Evolutionary conservation across 2,329 filamentous ascomycete species (phyloP).

Genomic region (Penicillium sp.): DNA sequence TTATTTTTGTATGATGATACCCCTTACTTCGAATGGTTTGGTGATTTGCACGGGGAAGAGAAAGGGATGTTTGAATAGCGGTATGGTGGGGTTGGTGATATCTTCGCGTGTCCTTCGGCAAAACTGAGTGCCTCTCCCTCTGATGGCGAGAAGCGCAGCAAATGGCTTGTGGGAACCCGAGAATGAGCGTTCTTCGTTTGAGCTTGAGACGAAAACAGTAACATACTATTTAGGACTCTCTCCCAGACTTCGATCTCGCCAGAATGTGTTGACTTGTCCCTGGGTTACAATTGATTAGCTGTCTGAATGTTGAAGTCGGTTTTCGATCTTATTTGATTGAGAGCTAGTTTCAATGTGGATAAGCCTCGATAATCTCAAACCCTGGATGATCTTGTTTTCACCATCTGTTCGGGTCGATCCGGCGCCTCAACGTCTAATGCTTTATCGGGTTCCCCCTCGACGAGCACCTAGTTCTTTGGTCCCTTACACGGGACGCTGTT

Average conservation of each 20-base stretch:
- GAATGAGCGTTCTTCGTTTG: not conserved
- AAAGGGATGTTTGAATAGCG: not conserved
- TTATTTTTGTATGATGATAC: conserved; percentile 14
- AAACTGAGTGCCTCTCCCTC: not conserved
- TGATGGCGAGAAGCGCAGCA: not conserved
- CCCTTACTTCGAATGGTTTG: conserved; percentile 9
- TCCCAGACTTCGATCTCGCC: not conserved
- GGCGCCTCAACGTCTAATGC: not conserved
- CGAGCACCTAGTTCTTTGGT: conserved; percentile 1
- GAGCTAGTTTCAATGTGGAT: not conserved
- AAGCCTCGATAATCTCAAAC: not conserved
- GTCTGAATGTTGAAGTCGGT: not conserved
- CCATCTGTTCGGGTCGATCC: not conserved
- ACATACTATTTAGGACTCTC: conserved; percentile 7
- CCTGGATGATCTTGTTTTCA: not conserved
- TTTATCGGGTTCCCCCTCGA: not conserved
- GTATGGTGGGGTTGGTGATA: not conserved
- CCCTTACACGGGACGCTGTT: conserved; percentile 1
- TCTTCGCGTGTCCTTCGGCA: not conserved
- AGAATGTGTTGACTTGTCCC: not conserved
- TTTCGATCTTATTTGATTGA: not conserved
- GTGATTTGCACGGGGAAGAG: conserved; percentile 1
- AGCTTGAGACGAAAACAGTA: not conserved
- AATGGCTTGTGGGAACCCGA: not conserved
- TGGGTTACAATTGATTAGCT: not conserved